Conservation (phyloP, 2,329 filamentous ascomycete species). For the Elsinoe ampelina region DNA sequence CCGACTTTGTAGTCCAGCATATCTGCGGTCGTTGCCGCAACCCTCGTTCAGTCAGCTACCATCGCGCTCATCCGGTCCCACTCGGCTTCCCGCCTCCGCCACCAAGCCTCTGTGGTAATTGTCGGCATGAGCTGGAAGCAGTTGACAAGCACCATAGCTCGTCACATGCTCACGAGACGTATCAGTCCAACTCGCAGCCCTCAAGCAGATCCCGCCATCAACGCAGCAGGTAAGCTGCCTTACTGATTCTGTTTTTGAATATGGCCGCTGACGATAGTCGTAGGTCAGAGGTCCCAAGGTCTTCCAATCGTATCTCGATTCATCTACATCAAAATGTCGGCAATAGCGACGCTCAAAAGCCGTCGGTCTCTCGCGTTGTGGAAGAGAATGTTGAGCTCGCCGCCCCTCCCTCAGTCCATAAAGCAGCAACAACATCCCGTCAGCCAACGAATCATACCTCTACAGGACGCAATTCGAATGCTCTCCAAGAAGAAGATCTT, state of each 20-base stretch:
- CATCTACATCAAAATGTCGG: conserved; percentile 10
- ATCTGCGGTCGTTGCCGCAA: conserved; percentile 27
- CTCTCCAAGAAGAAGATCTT: background rate
- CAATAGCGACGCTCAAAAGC: background rate
- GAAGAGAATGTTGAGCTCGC: background rate
- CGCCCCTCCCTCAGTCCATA: background rate
- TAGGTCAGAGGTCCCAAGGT: conserved; percentile 1
- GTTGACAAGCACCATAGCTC: background rate
- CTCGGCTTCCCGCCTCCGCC: conserved; percentile 24
- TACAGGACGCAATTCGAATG: background rate
- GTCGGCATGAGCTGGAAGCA: conserved; percentile 17
- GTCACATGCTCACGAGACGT: background rate
- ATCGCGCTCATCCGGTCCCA: conserved; percentile 26
- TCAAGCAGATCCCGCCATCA: background rate
- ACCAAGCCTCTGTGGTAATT: conserved; percentile 28
- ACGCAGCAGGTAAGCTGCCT: background rate
- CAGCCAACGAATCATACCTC: background rate
- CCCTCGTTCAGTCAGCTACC: conserved; percentile 27
- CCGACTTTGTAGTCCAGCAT: conserved; percentile 19
- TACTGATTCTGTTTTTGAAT: background rate
- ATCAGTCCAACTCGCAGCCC: background rate
- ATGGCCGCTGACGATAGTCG: background rate
- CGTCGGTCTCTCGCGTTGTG: background rate
- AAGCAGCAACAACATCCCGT: background rate
- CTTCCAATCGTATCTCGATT: conserved; percentile 11